phyloP scores from a whole-genome alignment of 2,329 filamentous ascomycete species.

The Geosmithia flava region DNA sequence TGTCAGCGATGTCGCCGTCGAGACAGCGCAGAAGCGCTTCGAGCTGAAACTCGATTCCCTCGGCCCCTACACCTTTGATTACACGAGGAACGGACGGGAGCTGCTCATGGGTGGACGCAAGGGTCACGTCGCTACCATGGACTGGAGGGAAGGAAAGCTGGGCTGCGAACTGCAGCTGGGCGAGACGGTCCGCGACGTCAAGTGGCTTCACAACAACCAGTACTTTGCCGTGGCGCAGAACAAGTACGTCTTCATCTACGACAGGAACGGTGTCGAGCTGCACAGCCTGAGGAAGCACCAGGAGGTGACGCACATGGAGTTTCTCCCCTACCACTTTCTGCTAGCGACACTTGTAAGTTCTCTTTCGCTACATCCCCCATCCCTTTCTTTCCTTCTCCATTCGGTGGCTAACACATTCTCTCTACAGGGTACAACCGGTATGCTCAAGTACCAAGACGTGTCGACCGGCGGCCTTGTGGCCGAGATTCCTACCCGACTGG shows the following conservation, averaged over 20 bases:
- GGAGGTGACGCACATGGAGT: conserved; percentile 89
- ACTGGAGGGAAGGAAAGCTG: conserved; percentile 86
- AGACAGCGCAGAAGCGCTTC: conserved; percentile 86
- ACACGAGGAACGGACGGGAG: conserved; percentile 78
- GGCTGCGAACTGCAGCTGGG: conserved; percentile 84
- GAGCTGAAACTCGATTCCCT: conserved; percentile 73
- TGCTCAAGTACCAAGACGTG: conserved; percentile 88
- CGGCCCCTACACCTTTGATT: conserved; percentile 82
- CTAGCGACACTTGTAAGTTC: conserved; percentile 66
- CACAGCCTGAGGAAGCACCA: conserved; percentile 84
- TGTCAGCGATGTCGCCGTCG: conserved; percentile 56
- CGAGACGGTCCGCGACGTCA: conserved; percentile 80
- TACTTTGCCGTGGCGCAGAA: conserved; percentile 94
- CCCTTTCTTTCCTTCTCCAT: not conserved
- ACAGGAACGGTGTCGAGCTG: conserved; percentile 77
- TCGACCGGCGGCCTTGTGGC: conserved; percentile 83
- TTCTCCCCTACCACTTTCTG: conserved; percentile 91
- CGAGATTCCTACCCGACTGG: conserved; percentile 75
- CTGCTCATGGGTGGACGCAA: conserved; percentile 79
- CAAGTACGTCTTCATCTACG: conserved; percentile 95
- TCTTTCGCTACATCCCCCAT: not conserved
- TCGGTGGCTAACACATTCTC: too few species aligned
- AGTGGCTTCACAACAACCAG: conserved; percentile 91
- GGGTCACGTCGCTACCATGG: conserved; percentile 91
- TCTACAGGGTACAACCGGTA: conserved; percentile 59